Evolutionary conservation across 1,284 basidiomycete genomes (phyloP), one percentile per base, ranked within the genome.

Genomic region (Microbotryum silenes-acaulis): DNA sequence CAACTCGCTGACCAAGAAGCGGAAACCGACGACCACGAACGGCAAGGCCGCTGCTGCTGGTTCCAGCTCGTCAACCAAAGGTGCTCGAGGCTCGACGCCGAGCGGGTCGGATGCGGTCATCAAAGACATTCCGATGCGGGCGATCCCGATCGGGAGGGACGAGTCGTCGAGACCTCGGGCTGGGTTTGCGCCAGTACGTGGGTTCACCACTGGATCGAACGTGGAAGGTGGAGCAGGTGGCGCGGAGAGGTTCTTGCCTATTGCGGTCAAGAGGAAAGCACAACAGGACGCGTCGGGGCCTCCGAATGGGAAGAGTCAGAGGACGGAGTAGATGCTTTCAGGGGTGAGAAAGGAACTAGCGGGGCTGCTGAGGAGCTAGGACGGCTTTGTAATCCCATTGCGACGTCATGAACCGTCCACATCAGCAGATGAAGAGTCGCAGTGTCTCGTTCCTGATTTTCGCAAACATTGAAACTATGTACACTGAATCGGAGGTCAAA

Each of bases 191-290:
- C 66, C 66, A 2, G 63, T 68, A 6, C 20, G 64, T n/a, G 56
- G 56, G 21, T 68, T 68, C 55, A 54, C 66, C 20, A 45, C 59
- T 1, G 45, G 59, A 9, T 29, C n/a, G 4, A 54, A 44, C 6
- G n/a, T 16, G 8, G 46, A 21, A 23, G 21, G n/a, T 7, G 47
- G 25, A 5, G 27, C 47, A 42, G 46, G n/a, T 37, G 55, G 7
- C 51, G 60, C 12, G 5, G 52, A 10, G 58, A 51, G 53, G 57
- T 65, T 54, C 55, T 61, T 55, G n/a, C 51, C 56, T 48, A 61
- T 63, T 21, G 61, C 63, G 42, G 54, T 65, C 52, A 68, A 65
- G 61, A 51, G 63, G 55, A 68, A 65, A 48, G 64, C 66, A 53
- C 44, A 21, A 7, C 61, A 45, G 6, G 59, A 61, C 44, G 61